Base-by-base conservation (phyloP, 2,329 filamentous ascomycete genomes). In the Parastagonospora avenae region DNA sequence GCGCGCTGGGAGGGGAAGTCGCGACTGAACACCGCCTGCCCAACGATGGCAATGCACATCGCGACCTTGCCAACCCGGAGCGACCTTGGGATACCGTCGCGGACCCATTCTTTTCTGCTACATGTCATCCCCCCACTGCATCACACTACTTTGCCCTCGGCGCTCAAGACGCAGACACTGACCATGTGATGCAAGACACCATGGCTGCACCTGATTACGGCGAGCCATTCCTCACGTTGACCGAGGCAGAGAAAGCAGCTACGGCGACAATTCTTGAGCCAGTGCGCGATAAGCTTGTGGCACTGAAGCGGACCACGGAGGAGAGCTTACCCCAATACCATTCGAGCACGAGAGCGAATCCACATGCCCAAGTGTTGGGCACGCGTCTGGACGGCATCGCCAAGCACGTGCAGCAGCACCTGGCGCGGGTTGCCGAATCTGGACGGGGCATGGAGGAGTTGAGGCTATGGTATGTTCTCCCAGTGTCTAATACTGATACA, bases 301-400 rank as follows among this genome's bases (percentile, higher is more conserved):
- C 30, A 48, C 46, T 66, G 16, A 54, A 53, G 27, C 19, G 16
- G 8, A 44, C 49, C 1, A 58, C 54, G 3, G 40, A 46, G 3
- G 40, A 47, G 10, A 45, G 42, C n/a, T 47, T 58, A n/a, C 60
- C 57, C 2, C 42, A 46, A 0, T 50, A 48, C 15, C 58, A 46
- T 10, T n/a, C 30, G 10, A 32, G 15, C 4, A 1, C 60, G 12
- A 48, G 46, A 10, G 16, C 43, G 9, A 62, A 55, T 27, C 46
- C 37, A 14, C 49, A 56, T 14, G 42, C 44, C 12, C 58, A 64
- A 33, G 42, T 64, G 1, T 32, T 69, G 9, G 58, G 48, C 24
- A 39, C 47, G 7, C 51, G 57, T 6, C 15, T 68, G 9, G 8
- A 60, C 2, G 57, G 57, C 0, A 53, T 69, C 15, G 64, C 55